Evolutionary conservation across 2,329 filamentous ascomycete genomes (phyloP), one percentile per base, ranked within the genome.

Genomic region (Chrysosporium queenslandicum): DNA sequence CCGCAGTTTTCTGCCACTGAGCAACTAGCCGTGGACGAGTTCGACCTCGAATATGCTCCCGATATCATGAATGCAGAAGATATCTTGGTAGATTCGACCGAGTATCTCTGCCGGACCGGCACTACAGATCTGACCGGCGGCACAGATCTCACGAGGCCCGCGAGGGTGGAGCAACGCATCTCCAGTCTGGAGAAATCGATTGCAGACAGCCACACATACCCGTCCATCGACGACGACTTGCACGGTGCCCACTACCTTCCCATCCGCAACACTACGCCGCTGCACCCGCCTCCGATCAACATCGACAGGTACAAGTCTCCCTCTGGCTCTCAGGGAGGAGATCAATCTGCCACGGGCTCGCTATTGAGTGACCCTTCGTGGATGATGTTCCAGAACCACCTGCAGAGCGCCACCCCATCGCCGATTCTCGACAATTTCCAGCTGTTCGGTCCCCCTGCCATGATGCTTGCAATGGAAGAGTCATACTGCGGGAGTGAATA

Each of bases 401-500:
- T 39, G 21, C 37, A 46, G 12, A 56, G 53, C 36, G 27, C 40
- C 18, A 40, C 52, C 30, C 47, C 53, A 9, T 55, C 55, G 4
- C 52, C 55, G 9, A 46, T 52, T 34, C 32, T 42, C n/a, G 55
- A 56, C 18, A 25, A 34, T 16, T 53, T 54, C 30, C 43, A 51
- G 11, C 34, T 50, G 23, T 45, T 53, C 16, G 45, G 49, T 20
- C 46, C 42, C 16, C 29, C 48, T 27, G 43, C 48, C 4, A 20
- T 55, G 7, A 40, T 46, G 5, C 39, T 29, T 11, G 46, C 52
- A 5, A 32, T 52, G 11, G 53, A 53, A 12, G 53, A 50, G 4
- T 58, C 56, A 27, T 54, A 51, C 20, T 56, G 52, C 23, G 55
- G 55, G 21, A 58, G 55, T 42, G 55, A 57, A 30, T 53, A 52